Base-by-base conservation (phyloP, 768 basidiomycete genomes). In the Naganishia antarctica region DNA sequence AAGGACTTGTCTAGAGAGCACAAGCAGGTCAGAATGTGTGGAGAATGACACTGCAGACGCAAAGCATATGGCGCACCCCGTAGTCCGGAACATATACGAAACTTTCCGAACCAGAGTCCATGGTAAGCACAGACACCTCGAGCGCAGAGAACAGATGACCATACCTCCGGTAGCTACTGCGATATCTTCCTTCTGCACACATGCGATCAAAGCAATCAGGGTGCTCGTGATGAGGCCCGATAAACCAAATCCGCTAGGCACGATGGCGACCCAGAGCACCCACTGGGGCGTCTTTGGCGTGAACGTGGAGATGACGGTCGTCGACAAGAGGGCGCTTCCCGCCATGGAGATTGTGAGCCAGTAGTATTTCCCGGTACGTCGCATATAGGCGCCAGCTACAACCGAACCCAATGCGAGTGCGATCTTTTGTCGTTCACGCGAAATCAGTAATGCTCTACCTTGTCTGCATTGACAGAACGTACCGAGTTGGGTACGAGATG, bases 401-500 rank as follows among this genome's bases (percentile, higher is more conserved):
- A 99, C 82, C 67, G 91, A 93, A 25, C 94, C 94, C 0, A 82
- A 80, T 3, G 91, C 87, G 61, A 96, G 82, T 51, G 88, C 86
- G 67, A 89, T 78, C 88, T 91, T 21, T 9, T 51, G 53, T 61
- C 9, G 47, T 23, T 3, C 31, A 29, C 12, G 21, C 3, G 4
- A 53, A 16, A 41, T 37, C 26, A 34, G 34, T 58, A 11, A 25
- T 4, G 53, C 43, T 11, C 4, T 11, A 25, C 21, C 5, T 9
- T 32, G 25, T 26, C 45, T 49, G 4, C 23, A 4, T 18, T 29
- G 41, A 32, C 37, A 43, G 34, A 4, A 51, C 85, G 77, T 79
- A 91, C 88, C 37, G 90, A 90, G 79, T 94, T 92, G 25, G 93
- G 91, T 40, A 98, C 79, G 23, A 99, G 79, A 79, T 93, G 93